These are phyloP conservation scores for Cladosporium colombiae DNA, from an alignment of 2,329 filamentous ascomycete genomes.

Conservation along the genomic window DNA sequence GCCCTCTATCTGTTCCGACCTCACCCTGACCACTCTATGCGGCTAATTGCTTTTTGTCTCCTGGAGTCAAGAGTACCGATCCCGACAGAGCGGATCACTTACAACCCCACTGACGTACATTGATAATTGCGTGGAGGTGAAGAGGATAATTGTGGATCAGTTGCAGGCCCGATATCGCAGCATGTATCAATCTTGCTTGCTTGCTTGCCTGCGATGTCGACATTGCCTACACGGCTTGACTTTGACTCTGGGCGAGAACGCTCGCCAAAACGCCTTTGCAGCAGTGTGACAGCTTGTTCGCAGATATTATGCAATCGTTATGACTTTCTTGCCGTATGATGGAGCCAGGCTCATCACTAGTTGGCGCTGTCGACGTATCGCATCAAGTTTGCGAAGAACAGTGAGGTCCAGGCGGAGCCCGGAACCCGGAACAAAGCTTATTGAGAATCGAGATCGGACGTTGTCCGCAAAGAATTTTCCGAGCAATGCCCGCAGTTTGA, in stretches of 20 bases:
- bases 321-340: not conserved
- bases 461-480: not conserved
- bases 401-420: not conserved
- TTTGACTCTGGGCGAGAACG: not conserved
- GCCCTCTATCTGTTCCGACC: not conserved
- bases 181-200: not conserved
- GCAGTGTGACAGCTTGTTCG: not conserved
- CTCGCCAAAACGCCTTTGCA: not conserved
- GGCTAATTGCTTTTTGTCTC: not conserved
- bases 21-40: not conserved
- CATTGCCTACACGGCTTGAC: not conserved
- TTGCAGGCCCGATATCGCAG: conserved; percentile 1
- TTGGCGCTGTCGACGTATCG: not conserved
- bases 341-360: not conserved
- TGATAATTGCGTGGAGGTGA: not conserved
- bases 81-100: conserved; percentile 2
- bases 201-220: not conserved
- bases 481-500: not conserved
- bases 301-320: not conserved
- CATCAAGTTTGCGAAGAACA: not conserved
- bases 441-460: not conserved
- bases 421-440: not conserved
- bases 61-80: not conserved
- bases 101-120: not conserved
- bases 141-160: not conserved